These are phyloP conservation scores for Phialemoniopsis sp. DNA, from an alignment of 2,329 filamentous ascomycete genomes.

Conservation along the genomic window DNA sequence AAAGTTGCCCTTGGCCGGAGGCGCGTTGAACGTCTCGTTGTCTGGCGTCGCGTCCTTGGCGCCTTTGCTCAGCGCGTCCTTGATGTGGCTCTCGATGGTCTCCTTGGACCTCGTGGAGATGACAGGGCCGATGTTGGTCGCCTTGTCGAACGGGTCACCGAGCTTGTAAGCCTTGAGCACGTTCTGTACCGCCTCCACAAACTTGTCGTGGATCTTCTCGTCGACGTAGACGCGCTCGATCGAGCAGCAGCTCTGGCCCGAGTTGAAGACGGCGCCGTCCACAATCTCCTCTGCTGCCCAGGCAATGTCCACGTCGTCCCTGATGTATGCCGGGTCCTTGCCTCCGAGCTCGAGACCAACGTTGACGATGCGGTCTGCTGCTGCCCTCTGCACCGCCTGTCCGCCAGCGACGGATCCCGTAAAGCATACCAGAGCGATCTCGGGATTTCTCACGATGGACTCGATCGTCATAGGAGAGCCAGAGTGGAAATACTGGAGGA, in stretches of 20 bases:
- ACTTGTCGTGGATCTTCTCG: conserved; percentile 76
- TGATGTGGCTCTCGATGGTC: conserved; percentile 72
- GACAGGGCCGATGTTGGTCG: conserved; percentile 83
- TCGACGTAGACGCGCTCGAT: conserved; percentile 91
- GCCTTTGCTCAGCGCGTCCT: conserved; percentile 78
- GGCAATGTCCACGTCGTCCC: conserved; percentile 77
- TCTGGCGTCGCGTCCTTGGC: conserved; percentile 81
- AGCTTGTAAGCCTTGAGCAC: conserved; percentile 80
- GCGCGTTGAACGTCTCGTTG: conserved; percentile 70
- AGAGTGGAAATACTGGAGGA: conserved; percentile 90
- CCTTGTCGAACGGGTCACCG: conserved; percentile 78
- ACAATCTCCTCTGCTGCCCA: conserved; percentile 96
- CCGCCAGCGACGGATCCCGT: conserved; percentile 90
- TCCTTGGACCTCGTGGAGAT: conserved; percentile 76
- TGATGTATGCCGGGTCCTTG: conserved; percentile 90
- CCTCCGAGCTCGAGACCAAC: conserved; percentile 90
- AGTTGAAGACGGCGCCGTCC: conserved; percentile 95
- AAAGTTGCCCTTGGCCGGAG: conserved; percentile 79
- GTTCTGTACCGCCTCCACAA: conserved; percentile 73
- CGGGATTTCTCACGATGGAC: conserved; percentile 70
- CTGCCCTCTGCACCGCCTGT: conserved; percentile 79
- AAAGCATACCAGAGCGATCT: conserved; percentile 81
- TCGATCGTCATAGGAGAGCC: conserved; percentile 76
- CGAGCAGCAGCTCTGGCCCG: conserved; percentile 95
- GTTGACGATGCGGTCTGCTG: conserved; percentile 76